A percentile compares a stretch with the other conserved stretches of the same genome.
These are phyloP conservation scores for Zygosaccharomyces pseudorouxii DNA, from an alignment of 805 yeast genomes.

Conservation along the genomic window DNA sequence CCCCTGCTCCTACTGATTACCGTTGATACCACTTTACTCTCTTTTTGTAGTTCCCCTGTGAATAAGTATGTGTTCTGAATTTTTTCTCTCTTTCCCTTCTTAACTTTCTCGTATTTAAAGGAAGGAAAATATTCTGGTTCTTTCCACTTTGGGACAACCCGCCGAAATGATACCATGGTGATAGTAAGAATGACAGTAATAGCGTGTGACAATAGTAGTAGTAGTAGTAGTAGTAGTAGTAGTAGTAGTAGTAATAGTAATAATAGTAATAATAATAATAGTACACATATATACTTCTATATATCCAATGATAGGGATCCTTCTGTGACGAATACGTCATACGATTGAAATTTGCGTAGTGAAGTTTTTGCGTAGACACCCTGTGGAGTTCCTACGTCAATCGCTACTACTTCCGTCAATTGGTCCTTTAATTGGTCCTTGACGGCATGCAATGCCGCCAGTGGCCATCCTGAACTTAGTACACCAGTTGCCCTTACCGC, in stretches of 20 bases:
- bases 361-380: constrained; percentile 42
- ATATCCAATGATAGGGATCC: constrained; percentile 15
- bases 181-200: too few species aligned
- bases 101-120: constrained; percentile 1
- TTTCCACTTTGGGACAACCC: constrained; percentile 5
- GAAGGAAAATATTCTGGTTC: constrained; percentile 3
- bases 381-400: constrained; percentile 70
- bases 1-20: neutral
- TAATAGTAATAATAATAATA: neutral
- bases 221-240: too few species aligned
- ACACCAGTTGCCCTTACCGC: constrained; percentile 51
- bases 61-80: neutral
- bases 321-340: constrained; percentile 28
- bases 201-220: neutral
- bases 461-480: constrained; percentile 68
- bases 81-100: neutral
- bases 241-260: too few species aligned
- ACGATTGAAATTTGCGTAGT: constrained; percentile 45
- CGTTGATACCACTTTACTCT: neutral
- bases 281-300: neutral
- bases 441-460: constrained; percentile 47
- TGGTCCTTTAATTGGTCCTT: constrained; percentile 9
- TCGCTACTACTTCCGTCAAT: constrained; percentile 45
- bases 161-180: neutral
- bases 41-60: neutral